Conservation (phyloP, 768 basidiomycete genomes). For the Suillus weaverae region DNA sequence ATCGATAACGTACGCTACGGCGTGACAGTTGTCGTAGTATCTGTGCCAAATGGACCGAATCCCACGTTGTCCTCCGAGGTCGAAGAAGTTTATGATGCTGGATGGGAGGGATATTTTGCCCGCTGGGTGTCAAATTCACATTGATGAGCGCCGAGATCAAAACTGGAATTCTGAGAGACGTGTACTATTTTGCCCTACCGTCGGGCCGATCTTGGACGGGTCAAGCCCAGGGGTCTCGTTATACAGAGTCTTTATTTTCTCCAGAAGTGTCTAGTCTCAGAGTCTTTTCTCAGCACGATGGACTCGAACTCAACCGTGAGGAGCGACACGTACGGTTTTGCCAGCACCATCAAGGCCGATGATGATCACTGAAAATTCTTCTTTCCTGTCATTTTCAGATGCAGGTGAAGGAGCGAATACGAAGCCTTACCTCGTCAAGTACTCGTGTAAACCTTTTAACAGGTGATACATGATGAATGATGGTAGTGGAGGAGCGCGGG, state of each 20-base stretch:
- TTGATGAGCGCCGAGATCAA: not conserved
- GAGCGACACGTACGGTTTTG: conserved; percentile 63
- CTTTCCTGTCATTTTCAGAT: conserved; percentile 52
- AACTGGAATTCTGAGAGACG: conserved; percentile 8
- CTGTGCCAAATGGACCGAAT: conserved; percentile 92
- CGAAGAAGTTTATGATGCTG: conserved; percentile 84
- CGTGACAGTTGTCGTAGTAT: conserved; percentile 97
- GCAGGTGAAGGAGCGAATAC: not conserved
- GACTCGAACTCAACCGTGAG: conserved; percentile 6
- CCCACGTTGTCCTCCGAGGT: conserved; percentile 92
- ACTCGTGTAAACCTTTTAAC: conserved; percentile 87
- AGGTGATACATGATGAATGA: conserved; percentile 89
- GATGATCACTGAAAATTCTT: conserved; percentile 93
- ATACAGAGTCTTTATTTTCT: conserved; percentile 92
- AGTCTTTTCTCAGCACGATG: not conserved
- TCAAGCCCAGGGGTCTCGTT: conserved; percentile 84
- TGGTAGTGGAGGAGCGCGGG: not conserved
- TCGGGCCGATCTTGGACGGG: conserved; percentile 92
- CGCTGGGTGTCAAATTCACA: conserved; percentile 44
- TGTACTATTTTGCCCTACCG: conserved; percentile 97
- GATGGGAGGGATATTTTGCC: conserved; percentile 93
- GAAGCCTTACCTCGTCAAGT: conserved; percentile 69
- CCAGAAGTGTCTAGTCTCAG: conserved; percentile 68
- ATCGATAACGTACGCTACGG: conserved; percentile 94
- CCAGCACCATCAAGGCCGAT: conserved; percentile 92